phyloP scores from a whole-genome alignment of 2,329 filamentous ascomycete species.

The Stagonosporopsis chrysanthemi region DNA sequence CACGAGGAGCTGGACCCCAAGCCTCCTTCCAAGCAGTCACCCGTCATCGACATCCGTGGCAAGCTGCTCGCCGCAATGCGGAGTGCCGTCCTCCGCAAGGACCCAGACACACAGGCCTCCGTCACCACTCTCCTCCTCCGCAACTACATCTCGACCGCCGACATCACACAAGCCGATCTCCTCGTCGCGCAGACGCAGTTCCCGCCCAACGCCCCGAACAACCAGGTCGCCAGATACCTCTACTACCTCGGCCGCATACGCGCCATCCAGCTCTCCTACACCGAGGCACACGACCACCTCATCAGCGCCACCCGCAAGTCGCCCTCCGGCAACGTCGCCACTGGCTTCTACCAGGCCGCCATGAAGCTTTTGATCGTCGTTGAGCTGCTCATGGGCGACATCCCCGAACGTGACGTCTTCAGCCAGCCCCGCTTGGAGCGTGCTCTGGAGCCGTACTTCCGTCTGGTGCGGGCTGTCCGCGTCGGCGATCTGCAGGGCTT shows the following conservation, averaged over 20 bases:
- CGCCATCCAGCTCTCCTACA: slow-evolving; percentile 95
- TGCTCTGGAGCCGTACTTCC: slow-evolving; percentile 89
- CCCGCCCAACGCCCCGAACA: slow-evolving; percentile 92
- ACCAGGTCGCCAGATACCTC: slow-evolving; percentile 95
- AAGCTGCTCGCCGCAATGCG: slow-evolving; percentile 86
- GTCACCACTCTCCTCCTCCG: slow-evolving; percentile 94
- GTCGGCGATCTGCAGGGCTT: slow-evolving; percentile 97
- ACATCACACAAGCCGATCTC: slow-evolving; percentile 95
- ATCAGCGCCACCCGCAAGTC: slow-evolving; percentile 94
- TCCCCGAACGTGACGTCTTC: slow-evolving; percentile 94
- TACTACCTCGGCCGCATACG: slow-evolving; percentile 98
- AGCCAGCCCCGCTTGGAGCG: slow-evolving; percentile 86
- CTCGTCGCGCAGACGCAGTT: slow-evolving; percentile 96
- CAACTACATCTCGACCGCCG: slow-evolving; percentile 94
- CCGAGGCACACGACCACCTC: slow-evolving; percentile 93
- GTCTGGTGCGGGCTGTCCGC: slow-evolving; percentile 92
- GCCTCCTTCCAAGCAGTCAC: slow-evolving; percentile 86
- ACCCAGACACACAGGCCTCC: slow-evolving; percentile 94
- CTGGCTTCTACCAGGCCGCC: slow-evolving; percentile 94
- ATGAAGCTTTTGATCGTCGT: slow-evolving; percentile 97
- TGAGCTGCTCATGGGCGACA: slow-evolving; percentile 97
- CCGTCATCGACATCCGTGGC: slow-evolving; percentile 85
- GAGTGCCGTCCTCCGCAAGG: slow-evolving; percentile 95
- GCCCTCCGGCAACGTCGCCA: slow-evolving; percentile 84
- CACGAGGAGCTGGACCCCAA: slow-evolving; percentile 88